Base-by-base conservation (phyloP, 441 rosid genomes). In the Kokia cookei region DNA sequence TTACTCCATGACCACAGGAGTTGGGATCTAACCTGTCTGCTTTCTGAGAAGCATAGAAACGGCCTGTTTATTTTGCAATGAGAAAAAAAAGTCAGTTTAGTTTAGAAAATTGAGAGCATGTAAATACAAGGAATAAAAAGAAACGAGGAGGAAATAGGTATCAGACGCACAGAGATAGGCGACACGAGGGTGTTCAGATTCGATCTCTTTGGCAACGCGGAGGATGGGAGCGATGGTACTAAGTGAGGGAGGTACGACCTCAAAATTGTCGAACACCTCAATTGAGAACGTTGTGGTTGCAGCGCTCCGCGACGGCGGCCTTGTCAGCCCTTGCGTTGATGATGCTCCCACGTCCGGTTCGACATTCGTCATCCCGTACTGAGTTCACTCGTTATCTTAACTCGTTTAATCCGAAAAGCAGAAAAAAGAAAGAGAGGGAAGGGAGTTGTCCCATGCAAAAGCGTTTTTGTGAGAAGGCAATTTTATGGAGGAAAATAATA, bases 131-230 rank as follows among this genome's bases (percentile, higher is more conserved):
- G 1, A 59, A 51, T 0, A 9, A 57, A 24, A 22, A 10, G 22
- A 57, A 57, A 3, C 3, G 47, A 15, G 19, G 32, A 37, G 1
- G 1, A 57, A 19, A 57, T 32, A 32, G 27, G 19, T 7, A 0
- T 27, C 17, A 5, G 13, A 73, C 87, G 69, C 82, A 96, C 98
- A 96, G 68, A 94, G 96, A 75, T 92, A 96, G 53, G 98, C 93
- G 19, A 94, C 98, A 26, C 99, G 98, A 76, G 99, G 98, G 15
- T 97, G 97, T 81, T 94, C 98, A 43, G 84, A 81, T 75, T 93
- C 90, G 81, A 96, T 91, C 86, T 96, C 98, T 7, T 82, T 85
- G 65, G 99, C 98, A 61, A 92, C 83, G 71, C 94, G 97, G 63
- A 96, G 97, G 74, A 96, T 85, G 14, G 98, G 93, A 63, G 91